Conservation (phyloP, 805 yeast genomes). For the Wickerhamiella dianesei region DNA sequence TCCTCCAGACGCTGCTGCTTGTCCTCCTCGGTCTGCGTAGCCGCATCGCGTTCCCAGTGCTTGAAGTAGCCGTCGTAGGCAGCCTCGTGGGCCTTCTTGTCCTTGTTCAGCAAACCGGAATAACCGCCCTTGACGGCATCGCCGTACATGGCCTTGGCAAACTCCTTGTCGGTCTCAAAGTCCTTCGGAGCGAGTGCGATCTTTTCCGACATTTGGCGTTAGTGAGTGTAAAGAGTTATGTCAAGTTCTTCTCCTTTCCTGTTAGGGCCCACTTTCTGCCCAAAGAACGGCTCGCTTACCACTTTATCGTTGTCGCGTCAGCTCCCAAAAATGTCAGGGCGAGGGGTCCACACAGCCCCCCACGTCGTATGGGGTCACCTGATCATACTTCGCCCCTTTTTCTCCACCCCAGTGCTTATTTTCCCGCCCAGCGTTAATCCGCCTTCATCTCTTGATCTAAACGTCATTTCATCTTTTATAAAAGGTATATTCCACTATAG, state of each 20-base stretch:
- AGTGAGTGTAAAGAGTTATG: neutral
- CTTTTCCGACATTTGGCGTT: neutral
- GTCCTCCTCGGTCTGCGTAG: constrained; percentile 49
- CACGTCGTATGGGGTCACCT: too few species aligned
- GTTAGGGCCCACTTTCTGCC: neutral
- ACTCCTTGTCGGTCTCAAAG: constrained; percentile 47
- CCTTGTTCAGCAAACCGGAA: constrained; percentile 61
- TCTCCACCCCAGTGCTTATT: neutral
- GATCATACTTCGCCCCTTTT: neutral
- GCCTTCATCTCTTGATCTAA: too few species aligned
- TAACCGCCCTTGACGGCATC: constrained; percentile 57
- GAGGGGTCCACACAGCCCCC: too few species aligned
- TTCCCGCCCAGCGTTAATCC: neutral
- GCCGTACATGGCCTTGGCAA: constrained; percentile 81
- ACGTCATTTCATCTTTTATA: too few species aligned
- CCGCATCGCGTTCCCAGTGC: constrained; percentile 82
- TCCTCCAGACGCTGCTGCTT: constrained; percentile 50
- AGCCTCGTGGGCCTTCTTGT: constrained; percentile 62
- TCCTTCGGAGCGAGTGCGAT: constrained; percentile 39
- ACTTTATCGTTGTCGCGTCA: neutral
- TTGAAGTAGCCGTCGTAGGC: constrained; percentile 86
- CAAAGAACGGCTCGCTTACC: too few species aligned
- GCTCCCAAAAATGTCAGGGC: neutral
- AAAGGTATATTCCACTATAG: too few species aligned
- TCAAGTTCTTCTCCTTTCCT: neutral